A percentile compares a stretch with the other conserved stretches of the same genome.
phyloP scores from a whole-genome alignment of 2,329 filamentous ascomycete species.

The Tolypocladium amazonense region DNA sequence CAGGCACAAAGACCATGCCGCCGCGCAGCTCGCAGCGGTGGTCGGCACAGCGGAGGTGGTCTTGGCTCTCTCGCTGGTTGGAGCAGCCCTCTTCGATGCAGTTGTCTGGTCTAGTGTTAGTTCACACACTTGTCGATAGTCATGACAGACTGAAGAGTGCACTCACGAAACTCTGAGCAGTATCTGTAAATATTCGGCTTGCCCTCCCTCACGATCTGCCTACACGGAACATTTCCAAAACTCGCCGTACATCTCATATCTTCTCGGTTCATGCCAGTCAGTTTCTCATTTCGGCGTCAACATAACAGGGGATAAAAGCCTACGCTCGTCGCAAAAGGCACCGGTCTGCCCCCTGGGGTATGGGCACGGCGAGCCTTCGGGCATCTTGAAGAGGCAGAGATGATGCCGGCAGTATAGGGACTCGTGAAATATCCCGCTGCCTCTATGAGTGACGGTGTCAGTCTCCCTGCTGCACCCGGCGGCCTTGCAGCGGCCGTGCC shows the following conservation, averaged over 20 bases:
- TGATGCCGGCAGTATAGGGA: slow-evolving; percentile 2
- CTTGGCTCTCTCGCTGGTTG: neutral
- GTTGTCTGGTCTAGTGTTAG: neutral
- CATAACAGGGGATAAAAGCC: neutral
- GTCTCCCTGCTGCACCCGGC: neutral
- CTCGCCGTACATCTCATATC: neutral
- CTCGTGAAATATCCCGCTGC: neutral
- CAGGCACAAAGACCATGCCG: neutral
- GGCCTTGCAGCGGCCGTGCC: neutral
- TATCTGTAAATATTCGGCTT: neutral
- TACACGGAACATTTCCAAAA: neutral
- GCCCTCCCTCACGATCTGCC: neutral
- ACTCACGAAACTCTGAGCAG: neutral
- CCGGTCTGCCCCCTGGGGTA: neutral
- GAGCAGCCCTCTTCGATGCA: neutral
- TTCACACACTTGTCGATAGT: no score
- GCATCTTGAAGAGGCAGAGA: slow-evolving; percentile 1
- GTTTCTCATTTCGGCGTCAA: neutral
- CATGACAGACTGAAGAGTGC: neutral
- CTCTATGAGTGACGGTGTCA: neutral
- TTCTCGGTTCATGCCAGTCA: neutral
- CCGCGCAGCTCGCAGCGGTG: neutral
- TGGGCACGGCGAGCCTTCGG: neutral
- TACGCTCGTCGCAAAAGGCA: slow-evolving; percentile 1
- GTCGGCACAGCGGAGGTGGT: neutral